Conservation (phyloP, 345 rosid genomes). For the Limnanthes douglasii region DNA sequence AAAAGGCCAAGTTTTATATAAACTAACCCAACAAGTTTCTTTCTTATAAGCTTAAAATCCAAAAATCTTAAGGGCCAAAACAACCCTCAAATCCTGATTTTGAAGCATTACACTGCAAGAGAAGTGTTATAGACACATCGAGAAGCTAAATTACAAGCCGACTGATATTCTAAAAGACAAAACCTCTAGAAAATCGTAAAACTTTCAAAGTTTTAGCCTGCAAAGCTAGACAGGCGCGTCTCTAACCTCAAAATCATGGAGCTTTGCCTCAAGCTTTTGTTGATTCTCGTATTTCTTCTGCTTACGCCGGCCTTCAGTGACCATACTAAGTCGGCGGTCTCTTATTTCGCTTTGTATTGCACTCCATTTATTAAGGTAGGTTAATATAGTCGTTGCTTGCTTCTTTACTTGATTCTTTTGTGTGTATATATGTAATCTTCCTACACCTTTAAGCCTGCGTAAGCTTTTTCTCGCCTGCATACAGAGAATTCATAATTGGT, state of each 20-base stretch:
- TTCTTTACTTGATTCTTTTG: conserved; percentile 34
- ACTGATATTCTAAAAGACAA: no score
- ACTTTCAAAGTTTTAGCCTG: no score
- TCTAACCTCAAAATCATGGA: conserved; percentile 71
- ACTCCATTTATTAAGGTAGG: conserved; percentile 83
- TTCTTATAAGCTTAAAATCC: no score
- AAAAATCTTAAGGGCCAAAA: no score
- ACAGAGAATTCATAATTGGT: not conserved
- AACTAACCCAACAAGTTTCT: no score
- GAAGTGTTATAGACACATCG: no score
- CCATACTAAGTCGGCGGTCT: conserved; percentile 68
- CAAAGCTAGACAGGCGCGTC: no score
- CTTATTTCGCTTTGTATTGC: conserved; percentile 49
- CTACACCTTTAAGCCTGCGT: conserved; percentile 47
- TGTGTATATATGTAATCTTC: conserved; percentile 30
- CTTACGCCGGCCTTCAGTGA: conserved; percentile 50
- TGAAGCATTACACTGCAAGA: no score
- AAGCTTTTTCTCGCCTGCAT: conserved; percentile 65
- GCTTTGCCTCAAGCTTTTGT: conserved; percentile 84
- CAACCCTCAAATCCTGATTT: no score
- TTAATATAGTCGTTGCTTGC: conserved; percentile 47
- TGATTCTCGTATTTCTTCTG: conserved; percentile 87
- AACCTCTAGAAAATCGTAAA: no score
- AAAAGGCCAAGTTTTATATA: no score
- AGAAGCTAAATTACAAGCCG: no score